Base-by-base conservation (phyloP, 345 rosid genomes). In the Triadica sebifera region DNA sequence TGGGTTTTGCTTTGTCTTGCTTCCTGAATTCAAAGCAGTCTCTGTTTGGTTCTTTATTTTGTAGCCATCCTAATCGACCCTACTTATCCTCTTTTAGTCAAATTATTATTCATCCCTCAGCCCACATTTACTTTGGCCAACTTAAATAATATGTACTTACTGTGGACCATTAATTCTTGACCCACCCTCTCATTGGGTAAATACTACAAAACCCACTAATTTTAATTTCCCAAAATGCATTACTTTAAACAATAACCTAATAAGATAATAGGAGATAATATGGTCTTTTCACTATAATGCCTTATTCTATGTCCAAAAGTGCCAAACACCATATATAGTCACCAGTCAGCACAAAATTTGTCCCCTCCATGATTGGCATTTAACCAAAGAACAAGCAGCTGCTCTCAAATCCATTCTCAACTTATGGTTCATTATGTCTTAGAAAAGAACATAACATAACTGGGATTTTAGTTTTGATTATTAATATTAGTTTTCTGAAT, bases 61-160 rank as follows among this genome's bases (percentile, higher is more conserved):
- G 43, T 41, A 16, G 43, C 8, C 67, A 70, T 29, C 41, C 8
- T 19, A 34, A 61, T n/a, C 12, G 47, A 49, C 29, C 75, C 74
- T 71, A 60, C 74, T 46, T 60, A 71, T 25, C 74, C 24, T 29
- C 45, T 46, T 71, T 22, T 22, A 9, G 12, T 49, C 34, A 68
- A 13, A 16, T 57, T 57, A 7, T 46, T 19, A 60, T 72, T 61
- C 58, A 46, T 49, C 29, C 34, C 34, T 29, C 34, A 29, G 10
- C 34, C 50, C 22, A 19, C 51, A 39, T 17, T 64, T 29, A 2
- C 34, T 1, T 29, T 29, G 34, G 34, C n/a, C 41, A 25, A 50
- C 4, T 17, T 2, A 2, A 34, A 8, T 50, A 34, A 69, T 25
- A 19, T 17, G 0, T 43, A 24, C 12, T 49, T 24, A 20, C 6